These are phyloP conservation scores for Herpetomonas tarakana DNA, from an alignment of 208 protist species.

Conservation along the genomic window DNA sequence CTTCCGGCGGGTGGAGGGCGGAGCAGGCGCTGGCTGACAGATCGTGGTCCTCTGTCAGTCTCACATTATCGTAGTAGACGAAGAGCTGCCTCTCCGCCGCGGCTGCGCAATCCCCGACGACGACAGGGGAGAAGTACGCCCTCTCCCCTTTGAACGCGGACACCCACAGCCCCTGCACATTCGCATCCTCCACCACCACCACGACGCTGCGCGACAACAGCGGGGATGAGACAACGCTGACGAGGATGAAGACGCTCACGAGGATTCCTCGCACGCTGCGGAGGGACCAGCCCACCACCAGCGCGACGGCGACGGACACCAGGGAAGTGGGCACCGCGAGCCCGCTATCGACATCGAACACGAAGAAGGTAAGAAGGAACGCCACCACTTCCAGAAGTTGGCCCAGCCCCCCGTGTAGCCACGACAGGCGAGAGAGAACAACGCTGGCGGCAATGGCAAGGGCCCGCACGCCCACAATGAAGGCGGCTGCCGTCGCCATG, in stretches of 20 bases:
- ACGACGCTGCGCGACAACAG: not conserved
- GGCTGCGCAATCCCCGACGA: not conserved
- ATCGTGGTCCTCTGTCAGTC: conserved; percentile 1
- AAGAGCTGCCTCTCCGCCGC: conserved; percentile 9
- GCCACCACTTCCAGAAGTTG: not conserved
- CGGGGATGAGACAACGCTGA: conserved; percentile 11
- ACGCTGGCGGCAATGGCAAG: not conserved
- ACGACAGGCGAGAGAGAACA: not conserved
- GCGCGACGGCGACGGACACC: conserved; percentile 12
- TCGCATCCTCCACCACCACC: conserved; percentile 14
- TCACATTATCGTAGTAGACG: not conserved
- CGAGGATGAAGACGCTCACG: conserved; percentile 16
- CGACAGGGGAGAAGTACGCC: conserved; percentile 7
- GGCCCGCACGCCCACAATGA: not conserved
- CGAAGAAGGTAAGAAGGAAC: not conserved
- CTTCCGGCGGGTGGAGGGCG: no score
- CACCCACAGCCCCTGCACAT: conserved; percentile 2
- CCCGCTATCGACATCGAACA: conserved; percentile 16
- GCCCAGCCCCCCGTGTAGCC: not conserved
- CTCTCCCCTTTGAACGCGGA: conserved; percentile 15
- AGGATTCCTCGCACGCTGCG: conserved; percentile 27
- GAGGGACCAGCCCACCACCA: conserved; percentile 22
- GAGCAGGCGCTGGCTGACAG: not conserved
- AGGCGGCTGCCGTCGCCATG: not conserved
- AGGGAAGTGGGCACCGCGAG: conserved; percentile 12